These are phyloP conservation scores for Ceratocystis variospora DNA, from an alignment of 2,329 filamentous ascomycete genomes.

Conservation along the genomic window DNA sequence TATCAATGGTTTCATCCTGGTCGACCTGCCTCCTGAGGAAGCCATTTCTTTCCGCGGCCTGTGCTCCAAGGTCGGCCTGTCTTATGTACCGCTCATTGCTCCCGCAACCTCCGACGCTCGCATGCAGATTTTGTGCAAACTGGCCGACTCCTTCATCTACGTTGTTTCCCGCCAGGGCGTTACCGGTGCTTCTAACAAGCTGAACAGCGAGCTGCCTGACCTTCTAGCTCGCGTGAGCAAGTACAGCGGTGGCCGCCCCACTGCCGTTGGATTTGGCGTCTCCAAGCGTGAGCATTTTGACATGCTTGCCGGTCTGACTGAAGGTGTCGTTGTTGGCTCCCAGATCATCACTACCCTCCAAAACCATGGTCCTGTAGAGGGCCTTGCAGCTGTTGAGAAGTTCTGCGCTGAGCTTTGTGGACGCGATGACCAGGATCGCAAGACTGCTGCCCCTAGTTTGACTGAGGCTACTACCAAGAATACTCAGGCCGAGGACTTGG, in stretches of 20 bases:
- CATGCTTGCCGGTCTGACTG: slow-evolving; percentile 67
- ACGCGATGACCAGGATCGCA: slow-evolving; percentile 27
- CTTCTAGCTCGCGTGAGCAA: slow-evolving; percentile 76
- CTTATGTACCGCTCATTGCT: slow-evolving; percentile 93
- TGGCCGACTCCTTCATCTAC: slow-evolving; percentile 98
- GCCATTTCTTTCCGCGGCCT: slow-evolving; percentile 79
- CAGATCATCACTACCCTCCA: slow-evolving; percentile 78
- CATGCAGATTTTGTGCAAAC: slow-evolving; percentile 91
- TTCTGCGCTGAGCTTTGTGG: slow-evolving; percentile 63
- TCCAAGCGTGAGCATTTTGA: slow-evolving; percentile 90
- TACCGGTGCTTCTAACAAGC: slow-evolving; percentile 71
- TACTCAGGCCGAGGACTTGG: slow-evolving; percentile 36
- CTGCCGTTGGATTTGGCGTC: slow-evolving; percentile 89
- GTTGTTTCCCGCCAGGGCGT: slow-evolving; percentile 96
- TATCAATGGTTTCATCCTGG: slow-evolving; percentile 92
- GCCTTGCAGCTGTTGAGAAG: slow-evolving; percentile 48
- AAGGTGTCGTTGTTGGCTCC: slow-evolving; percentile 92
- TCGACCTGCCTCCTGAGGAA: slow-evolving; percentile 91
- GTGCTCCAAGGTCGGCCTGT: slow-evolving; percentile 68
- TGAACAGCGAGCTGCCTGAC: slow-evolving; percentile 70
- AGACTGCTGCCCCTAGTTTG: slow-evolving; percentile 34
- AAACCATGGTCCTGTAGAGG: slow-evolving; percentile 51
- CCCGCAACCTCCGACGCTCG: slow-evolving; percentile 82
- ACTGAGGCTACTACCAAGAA: slow-evolving; percentile 53
- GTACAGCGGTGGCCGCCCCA: slow-evolving; percentile 80